A percentile compares a stretch with the other conserved stretches of the same genome.
phyloP scores from a whole-genome alignment of 257 asterid genomes.

The Ehretia macrophylla region DNA sequence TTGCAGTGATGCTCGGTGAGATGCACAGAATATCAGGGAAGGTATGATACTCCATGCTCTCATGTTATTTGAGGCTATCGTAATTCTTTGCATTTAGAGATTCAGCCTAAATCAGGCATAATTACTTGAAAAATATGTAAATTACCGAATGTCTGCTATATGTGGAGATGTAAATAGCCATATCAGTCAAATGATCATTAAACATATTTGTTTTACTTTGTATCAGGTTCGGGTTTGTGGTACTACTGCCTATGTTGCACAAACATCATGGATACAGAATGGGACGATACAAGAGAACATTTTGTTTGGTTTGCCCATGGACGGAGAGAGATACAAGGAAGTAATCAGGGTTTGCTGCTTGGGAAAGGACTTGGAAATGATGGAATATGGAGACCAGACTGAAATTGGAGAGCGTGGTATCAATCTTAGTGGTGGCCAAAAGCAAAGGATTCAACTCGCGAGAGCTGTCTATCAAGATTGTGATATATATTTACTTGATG shows the following conservation, averaged over 20 bases:
- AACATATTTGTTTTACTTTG: background rate
- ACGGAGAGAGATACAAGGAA: constrained; percentile 42
- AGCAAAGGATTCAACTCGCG: constrained; percentile 76
- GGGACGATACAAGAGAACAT: constrained; percentile 68
- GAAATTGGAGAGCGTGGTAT: constrained; percentile 82
- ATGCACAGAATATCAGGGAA: constrained; percentile 56
- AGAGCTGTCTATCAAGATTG: constrained; percentile 75
- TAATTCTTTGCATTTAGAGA: too few relatives aligned
- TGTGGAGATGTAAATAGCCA: background rate
- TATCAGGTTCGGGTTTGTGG: constrained; percentile 66
- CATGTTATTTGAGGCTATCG: background rate
- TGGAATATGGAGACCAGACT: constrained; percentile 62
- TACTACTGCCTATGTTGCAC: constrained; percentile 67
- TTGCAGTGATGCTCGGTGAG: constrained; percentile 73
- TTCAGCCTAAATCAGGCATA: too few relatives aligned
- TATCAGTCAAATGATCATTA: background rate
- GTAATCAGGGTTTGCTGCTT: constrained; percentile 47
- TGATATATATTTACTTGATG: constrained; percentile 69
- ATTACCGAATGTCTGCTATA: background rate
- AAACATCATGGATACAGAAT: constrained; percentile 71
- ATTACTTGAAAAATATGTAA: too few relatives aligned
- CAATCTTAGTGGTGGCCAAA: constrained; percentile 83
- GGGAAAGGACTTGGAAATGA: constrained; percentile 62
- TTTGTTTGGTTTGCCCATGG: constrained; percentile 61
- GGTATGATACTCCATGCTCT: constrained; percentile 26